Evolutionary conservation across 192 early-diverging fungal species (phyloP), one percentile per base, ranked within the genome.

Genomic region (Gamsiella multidivaricata): DNA sequence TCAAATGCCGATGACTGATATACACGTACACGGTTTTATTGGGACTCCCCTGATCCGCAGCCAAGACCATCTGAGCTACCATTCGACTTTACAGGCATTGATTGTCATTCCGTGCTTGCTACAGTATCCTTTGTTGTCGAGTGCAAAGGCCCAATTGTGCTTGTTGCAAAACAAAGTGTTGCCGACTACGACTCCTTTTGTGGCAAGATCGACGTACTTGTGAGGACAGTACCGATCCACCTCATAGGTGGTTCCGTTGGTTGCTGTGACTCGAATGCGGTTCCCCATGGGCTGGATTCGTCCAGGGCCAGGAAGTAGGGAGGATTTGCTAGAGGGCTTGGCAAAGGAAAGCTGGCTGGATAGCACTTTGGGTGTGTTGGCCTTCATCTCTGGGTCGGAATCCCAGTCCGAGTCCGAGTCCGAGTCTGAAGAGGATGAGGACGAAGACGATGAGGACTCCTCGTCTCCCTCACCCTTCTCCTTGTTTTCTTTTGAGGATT

Each of bases 211-310:
- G 7, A 79, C 60, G 22, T 80, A 45, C 36, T 85, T 80, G 56
- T 88, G 86, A 46, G 86, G 86, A 50, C 86, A 88, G 58, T 80
- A 85, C n/a, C 86, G 79, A 52, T 88, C 82, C 23, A 82, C 80
- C 52, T 88, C 86, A 52, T 82, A 88, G 20, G 80, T 80, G 25
- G 61, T 64, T 10, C 86, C 86, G 43, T 75, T 70, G 0, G 67
- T 28, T 23, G 86, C 76, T 23, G 64, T 75, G 22, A 88, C 81
- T 51, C 72, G 68, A 10, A 88, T 80, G 23, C 85, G 79, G 31
- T 85, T 83, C 12, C 68, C 74, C 65, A 72, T 66, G 17, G 69
- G 69, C 37, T 70, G 69, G 45, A 68, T 80, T 8, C 70, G 56
- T 18, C 68, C 60, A 37, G 70, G 65, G 11, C 68, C 68, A 8